Percentiles rank a stretch among this genome's conserved stretches.
Evolutionary conservation across 2,329 filamentous ascomycete species (phyloP).

Genomic region (Purpureocillium takamizusanense): DNA sequence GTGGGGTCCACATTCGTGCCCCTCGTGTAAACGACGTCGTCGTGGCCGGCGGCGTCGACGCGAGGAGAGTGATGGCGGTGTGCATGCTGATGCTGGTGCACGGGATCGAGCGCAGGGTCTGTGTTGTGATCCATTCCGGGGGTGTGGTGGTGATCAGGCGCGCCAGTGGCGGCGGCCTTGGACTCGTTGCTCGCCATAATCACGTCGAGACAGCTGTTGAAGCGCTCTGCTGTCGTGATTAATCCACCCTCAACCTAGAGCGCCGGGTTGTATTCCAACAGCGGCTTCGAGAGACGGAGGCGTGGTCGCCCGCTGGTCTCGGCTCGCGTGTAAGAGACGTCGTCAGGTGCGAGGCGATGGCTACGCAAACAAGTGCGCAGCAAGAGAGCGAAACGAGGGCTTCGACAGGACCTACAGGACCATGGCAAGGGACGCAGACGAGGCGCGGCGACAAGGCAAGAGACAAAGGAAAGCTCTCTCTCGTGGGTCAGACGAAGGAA

Average conservation of each 20-base stretch:
- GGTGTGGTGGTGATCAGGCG: neutral
- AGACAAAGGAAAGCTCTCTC: neutral
- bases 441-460: neutral
- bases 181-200: neutral
- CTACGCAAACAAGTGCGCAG: too few relatives aligned
- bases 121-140: constrained; percentile 15
- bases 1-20: constrained; percentile 26
- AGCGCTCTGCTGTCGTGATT: neutral
- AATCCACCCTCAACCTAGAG: neutral
- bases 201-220: constrained; percentile 1
- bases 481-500: neutral
- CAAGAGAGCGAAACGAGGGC: too few relatives aligned
- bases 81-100: constrained; percentile 32
- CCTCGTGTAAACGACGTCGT: constrained; percentile 38
- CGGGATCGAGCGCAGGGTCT: constrained; percentile 24
- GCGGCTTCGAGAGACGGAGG: too few relatives aligned
- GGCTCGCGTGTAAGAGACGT: too few relatives aligned
- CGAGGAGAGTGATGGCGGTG: constrained; percentile 32
- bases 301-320: too few relatives aligned
- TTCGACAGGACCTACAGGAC: too few relatives aligned
- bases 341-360: too few relatives aligned
- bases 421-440: neutral
- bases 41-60: constrained; percentile 20
- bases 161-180: neutral
- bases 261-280: too few relatives aligned